Base-by-base conservation (phyloP, 805 yeast genomes). In the Vanderwaltozyma polyspora region DNA sequence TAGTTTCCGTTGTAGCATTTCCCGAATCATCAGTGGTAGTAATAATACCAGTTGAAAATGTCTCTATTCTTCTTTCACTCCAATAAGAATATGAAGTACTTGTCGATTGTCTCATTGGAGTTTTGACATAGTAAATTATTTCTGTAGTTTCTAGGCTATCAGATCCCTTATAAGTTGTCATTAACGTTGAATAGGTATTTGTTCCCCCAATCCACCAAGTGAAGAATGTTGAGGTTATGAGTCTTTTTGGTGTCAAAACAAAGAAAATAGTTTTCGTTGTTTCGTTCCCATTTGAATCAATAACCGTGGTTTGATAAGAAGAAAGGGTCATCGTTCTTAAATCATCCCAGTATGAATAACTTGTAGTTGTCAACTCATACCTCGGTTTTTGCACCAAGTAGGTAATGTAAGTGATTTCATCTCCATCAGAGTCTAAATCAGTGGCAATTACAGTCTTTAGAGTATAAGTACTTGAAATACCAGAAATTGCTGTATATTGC, bases 71-170 rank as follows among this genome's bases (percentile, higher is more conserved):
- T 5, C 33, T 4, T 6, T 14, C 32, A 19, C 26, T 28, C 31
- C 35, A 18, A 10, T 19, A 19, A 19, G 15, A 14, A 11, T 15
- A 25, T 10, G 19, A 14, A 14, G 25, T 19, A 14, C 15, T 14
- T 14, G 15, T 18, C 13, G 29, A 14, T 5, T 13, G 25, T 11
- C 12, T 27, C 3, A n/a, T 12, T 21, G 46, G 49, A 3, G 46
- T 42, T 17, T 37, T 38, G 8, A 32, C 34, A 25, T 3, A 25
- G 21, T 25, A 32, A 6, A 32, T 14, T 14, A 29, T 32, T 21
- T 32, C 34, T n/a, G 34, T 32, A 8, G n/a, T 19, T 5, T 25
- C 33, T 16, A 25, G 31, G 7, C 44, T 42, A 31, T 41, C 40
- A 3, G 25, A 9, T 7, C 43, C 45, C 14, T 31, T 30, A 17